Percentiles rank a stretch among this genome's conserved stretches.
Evolutionary conservation across 2,329 filamentous ascomycete species (phyloP).

Genomic region (Aspergillus sp.): DNA sequence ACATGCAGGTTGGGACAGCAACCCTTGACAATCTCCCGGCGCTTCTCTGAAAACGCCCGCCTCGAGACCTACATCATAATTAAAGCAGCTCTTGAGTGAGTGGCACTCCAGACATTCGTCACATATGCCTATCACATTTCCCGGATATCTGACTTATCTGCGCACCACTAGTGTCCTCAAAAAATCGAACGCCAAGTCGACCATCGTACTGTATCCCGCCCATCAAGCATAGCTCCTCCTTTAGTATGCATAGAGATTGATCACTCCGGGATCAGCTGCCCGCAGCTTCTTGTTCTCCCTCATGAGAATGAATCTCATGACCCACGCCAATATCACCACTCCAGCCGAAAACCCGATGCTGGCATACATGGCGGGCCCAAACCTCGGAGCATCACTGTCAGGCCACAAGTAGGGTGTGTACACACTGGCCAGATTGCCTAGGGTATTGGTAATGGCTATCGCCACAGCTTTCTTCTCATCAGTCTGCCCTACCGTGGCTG

Average conservation of each 20-base stretch:
- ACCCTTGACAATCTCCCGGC: neutral
- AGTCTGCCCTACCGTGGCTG: slow-evolving; percentile 47
- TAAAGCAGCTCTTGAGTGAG: neutral
- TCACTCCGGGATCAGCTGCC: slow-evolving; percentile 16
- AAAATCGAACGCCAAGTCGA: neutral
- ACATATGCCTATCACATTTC: neutral
- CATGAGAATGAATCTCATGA: slow-evolving; percentile 17
- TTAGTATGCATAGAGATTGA: slow-evolving; percentile 21
- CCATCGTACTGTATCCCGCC: neutral
- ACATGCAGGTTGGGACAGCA: neutral
- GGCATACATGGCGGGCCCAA: slow-evolving; percentile 20
- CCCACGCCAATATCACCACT: slow-evolving; percentile 20
- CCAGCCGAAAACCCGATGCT: slow-evolving; percentile 23
- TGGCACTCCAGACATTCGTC: neutral
- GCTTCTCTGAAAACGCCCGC: neutral
- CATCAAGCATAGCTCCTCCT: neutral
- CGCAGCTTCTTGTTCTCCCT: slow-evolving; percentile 18
- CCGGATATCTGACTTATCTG: neutral
- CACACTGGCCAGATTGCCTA: slow-evolving; percentile 46
- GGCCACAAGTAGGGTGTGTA: slow-evolving; percentile 46
- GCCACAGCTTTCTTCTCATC: slow-evolving; percentile 50
- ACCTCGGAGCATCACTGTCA: slow-evolving; percentile 24
- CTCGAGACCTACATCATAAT: neutral
- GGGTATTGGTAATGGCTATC: slow-evolving; percentile 49
- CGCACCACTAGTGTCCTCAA: neutral